Percentiles rank a stretch among this genome's conserved stretches.
Evolutionary conservation across 805 yeast genomes (phyloP).

Genomic region (Yamadazyma ubonensis): DNA sequence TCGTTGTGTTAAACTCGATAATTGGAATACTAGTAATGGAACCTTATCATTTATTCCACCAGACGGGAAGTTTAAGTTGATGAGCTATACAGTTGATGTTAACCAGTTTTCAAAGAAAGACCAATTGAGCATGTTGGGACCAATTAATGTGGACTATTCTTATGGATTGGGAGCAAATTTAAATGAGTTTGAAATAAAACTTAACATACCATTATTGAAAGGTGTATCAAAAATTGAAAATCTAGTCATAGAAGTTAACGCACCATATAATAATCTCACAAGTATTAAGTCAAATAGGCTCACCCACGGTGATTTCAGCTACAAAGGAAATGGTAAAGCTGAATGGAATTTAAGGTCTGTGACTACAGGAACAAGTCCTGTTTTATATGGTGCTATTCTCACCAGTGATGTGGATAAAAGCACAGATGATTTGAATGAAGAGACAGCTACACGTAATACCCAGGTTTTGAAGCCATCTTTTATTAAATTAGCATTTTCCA

Average conservation of each 20-base stretch:
- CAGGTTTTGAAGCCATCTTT: conserved; percentile 28
- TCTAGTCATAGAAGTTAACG: conserved; percentile 26
- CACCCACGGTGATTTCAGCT: conserved; percentile 75
- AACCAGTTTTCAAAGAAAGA: conserved; percentile 17
- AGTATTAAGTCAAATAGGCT: conserved; percentile 57
- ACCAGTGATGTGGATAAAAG: conserved; percentile 12
- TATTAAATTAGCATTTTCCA: conserved; percentile 50
- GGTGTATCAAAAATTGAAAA: conserved; percentile 35
- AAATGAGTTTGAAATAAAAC: conserved; percentile 63
- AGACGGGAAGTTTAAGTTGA: conserved; percentile 68
- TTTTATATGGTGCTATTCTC: conserved; percentile 58
- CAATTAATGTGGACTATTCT: conserved; percentile 47
- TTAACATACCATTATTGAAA: conserved; percentile 39
- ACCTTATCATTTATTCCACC: conserved; percentile 77
- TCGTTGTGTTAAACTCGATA: conserved; percentile 56
- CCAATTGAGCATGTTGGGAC: conserved; percentile 39
- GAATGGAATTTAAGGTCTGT: conserved; percentile 64
- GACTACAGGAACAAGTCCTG: conserved; percentile 64
- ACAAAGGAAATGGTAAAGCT: conserved; percentile 50
- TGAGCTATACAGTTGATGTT: conserved; percentile 63
- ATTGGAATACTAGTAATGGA: conserved; percentile 50
- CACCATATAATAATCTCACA: conserved; percentile 18
- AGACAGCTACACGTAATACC: conserved; percentile 7
- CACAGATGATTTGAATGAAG: conserved; percentile 11
- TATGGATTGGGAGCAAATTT: conserved; percentile 51